Base-by-base conservation (phyloP, 2,329 filamentous ascomycete species). In the Cytospora schulzeri region DNA sequence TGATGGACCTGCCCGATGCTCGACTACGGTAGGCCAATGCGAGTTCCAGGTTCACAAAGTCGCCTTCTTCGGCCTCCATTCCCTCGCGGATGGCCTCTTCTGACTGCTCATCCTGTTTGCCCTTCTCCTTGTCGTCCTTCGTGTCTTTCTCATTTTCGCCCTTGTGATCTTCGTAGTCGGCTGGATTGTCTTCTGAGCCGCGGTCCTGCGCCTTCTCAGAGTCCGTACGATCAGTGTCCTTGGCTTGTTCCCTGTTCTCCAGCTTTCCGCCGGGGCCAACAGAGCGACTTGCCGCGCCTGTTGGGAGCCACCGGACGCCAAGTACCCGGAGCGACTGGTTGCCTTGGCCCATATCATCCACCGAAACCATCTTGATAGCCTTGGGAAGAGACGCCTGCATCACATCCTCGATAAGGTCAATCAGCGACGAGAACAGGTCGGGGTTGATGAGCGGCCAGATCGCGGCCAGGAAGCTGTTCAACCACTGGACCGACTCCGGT, bases 381-480 rank as follows among this genome's bases (percentile, higher is more conserved):
- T 83, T 86, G 0, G 90, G 89, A 22, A 92, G 76, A 11, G 87
- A 90, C 2, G 90, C 89, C 76, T 92, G 90, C 90, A 92, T 92
- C 56, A 92, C 88, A 73, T 92, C 90, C 75, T 92, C 90, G 4
- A 93, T 81, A 31, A 85, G 90, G 70, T 92, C 90, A 0, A 86
- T 83, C 2, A 92, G 74, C 38, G 85, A 86, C 1, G 84, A 81
- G 70, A 92, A 92, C 1, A 93, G 80, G 69, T 92, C 90, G 0
- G 90, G 90, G 71, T 92, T 92, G 71, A 92, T 82, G 33, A 93
- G 79, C 0, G 89, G 88, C 90, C 90, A 92, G 6, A 92, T 82
- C 1, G 88, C 85, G 4, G 83, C 79, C 9, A 92, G 72, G 0
- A 92, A 73, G 5, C 85, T 88, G 71, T 92, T 92, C 61, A 92